Percentiles rank a stretch among this genome's conserved stretches.
Conservation (phyloP, 2,329 filamentous ascomycete species). For the Cucurbitaria berberidis region DNA sequence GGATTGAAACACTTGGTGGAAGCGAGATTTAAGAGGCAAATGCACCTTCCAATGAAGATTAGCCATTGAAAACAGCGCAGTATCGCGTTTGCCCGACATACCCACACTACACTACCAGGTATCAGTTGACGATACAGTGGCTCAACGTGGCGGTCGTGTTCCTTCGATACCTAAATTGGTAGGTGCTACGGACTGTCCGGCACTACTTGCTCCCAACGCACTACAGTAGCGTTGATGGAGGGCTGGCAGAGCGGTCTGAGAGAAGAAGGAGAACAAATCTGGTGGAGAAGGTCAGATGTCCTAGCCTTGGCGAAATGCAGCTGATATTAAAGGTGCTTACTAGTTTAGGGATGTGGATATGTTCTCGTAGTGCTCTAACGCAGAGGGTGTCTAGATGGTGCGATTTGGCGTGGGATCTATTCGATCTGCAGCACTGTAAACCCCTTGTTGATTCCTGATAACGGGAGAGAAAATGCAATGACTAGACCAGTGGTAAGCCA, state of each 20-base stretch:
- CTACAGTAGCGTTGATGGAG: slow-evolving; percentile 32
- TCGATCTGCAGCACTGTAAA: slow-evolving; percentile 24
- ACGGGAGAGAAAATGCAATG: slow-evolving; percentile 18
- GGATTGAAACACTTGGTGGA: slow-evolving; percentile 10
- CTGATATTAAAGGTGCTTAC: slow-evolving; percentile 41
- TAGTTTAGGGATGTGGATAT: slow-evolving; percentile 40
- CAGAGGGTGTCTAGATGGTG: slow-evolving; percentile 18
- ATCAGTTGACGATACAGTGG: slow-evolving; percentile 20
- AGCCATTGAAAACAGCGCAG: slow-evolving; percentile 18
- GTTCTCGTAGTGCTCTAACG: slow-evolving; percentile 17
- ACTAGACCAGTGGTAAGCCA: slow-evolving; percentile 16
- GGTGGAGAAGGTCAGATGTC: slow-evolving; percentile 24
- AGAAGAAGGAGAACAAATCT: slow-evolving; percentile 24
- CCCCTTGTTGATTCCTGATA: slow-evolving; percentile 27
- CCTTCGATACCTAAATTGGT: slow-evolving; percentile 35
- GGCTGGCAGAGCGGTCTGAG: slow-evolving; percentile 19
- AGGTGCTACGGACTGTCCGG: slow-evolving; percentile 38
- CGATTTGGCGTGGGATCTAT: slow-evolving; percentile 21
- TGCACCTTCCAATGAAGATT: slow-evolving; percentile 43
- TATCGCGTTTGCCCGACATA: slow-evolving; percentile 26
- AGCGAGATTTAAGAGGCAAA: slow-evolving; percentile 17
- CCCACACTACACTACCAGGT: slow-evolving; percentile 18
- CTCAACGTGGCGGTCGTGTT: slow-evolving; percentile 35
- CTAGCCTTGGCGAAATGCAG: slow-evolving; percentile 37
- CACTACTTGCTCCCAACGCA: slow-evolving; percentile 30